These are phyloP conservation scores for Stereocaulon alpinum DNA, from an alignment of 495 filamentous ascomycete species.

Conservation along the genomic window DNA sequence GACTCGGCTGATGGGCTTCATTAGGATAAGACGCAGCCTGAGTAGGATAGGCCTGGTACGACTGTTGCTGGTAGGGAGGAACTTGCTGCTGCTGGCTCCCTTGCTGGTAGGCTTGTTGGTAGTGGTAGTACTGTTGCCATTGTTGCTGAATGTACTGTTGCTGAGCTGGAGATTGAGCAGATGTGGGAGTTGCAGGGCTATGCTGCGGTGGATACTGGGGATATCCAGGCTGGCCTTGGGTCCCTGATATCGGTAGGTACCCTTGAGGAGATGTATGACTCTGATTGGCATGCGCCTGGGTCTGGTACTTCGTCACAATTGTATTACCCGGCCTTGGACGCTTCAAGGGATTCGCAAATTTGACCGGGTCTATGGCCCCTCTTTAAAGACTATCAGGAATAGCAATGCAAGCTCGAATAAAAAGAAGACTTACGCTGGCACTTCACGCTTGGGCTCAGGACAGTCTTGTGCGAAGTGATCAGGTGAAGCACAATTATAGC, in stretches of 20 bases:
- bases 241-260: conserved; percentile 12
- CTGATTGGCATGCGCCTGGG: conserved; percentile 21
- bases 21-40: conserved; percentile 14
- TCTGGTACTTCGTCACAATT: conserved; percentile 32
- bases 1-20: conserved; percentile 7
- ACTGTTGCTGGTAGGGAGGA: conserved; percentile 25
- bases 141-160: conserved; percentile 19
- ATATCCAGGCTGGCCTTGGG: conserved; percentile 20
- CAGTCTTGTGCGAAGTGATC: conserved; percentile 37
- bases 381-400: conserved; percentile 8
- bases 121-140: conserved; percentile 18
- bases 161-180: conserved; percentile 19
- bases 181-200: conserved; percentile 19
- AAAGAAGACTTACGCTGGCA: conserved; percentile 47
- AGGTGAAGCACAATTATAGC: conserved; percentile 36
- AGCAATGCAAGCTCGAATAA: neutral
- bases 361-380: conserved; percentile 14
- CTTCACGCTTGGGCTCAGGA: conserved; percentile 36
- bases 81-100: conserved; percentile 24
- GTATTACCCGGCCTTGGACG: conserved; percentile 24
- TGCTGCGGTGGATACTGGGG: conserved; percentile 21
- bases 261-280: conserved; percentile 8
- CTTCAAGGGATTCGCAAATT: conserved; percentile 11
- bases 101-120: conserved; percentile 18
- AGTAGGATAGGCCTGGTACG: conserved; percentile 38